These are phyloP conservation scores for Bifiguratus adelaidae DNA, from an alignment of 192 early-diverging fungal genomes.

Conservation along the genomic window DNA sequence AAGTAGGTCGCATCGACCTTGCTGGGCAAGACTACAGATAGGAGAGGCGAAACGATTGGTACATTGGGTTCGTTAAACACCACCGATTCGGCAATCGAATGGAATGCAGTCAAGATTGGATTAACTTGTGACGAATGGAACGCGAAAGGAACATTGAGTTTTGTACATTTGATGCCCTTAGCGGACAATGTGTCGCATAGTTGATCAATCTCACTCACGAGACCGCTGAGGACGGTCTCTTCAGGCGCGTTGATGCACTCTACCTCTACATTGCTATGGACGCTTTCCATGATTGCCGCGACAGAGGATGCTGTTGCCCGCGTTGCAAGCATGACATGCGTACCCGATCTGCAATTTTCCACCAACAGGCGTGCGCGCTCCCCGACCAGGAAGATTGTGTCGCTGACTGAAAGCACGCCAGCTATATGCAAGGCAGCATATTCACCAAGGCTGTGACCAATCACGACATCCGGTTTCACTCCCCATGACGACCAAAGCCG, in stretches of 20 bases:
- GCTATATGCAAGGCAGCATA: neutral
- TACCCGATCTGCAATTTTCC: neutral
- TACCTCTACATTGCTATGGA: neutral
- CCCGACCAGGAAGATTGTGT: neutral
- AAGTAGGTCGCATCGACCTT: neutral
- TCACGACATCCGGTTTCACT: neutral
- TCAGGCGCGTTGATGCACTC: neutral
- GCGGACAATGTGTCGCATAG: neutral
- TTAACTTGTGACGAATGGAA: neutral
- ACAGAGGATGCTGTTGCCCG: neutral
- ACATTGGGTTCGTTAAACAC: neutral
- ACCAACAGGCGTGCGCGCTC: neutral
- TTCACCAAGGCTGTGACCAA: neutral
- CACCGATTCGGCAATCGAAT: neutral
- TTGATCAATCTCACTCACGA: neutral
- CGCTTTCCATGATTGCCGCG: neutral
- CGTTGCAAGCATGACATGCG: neutral
- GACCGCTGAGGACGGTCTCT: neutral
- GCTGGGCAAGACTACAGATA: neutral
- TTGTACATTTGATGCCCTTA: neutral
- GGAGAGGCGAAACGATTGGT: neutral
- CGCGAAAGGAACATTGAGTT: neutral
- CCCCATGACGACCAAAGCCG: slow-evolving; percentile 1
- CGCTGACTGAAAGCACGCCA: neutral
- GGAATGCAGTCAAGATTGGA: neutral